These are phyloP conservation scores for Betula pendula DNA, from an alignment of 306 rosid genomes.

Conservation along the genomic window DNA sequence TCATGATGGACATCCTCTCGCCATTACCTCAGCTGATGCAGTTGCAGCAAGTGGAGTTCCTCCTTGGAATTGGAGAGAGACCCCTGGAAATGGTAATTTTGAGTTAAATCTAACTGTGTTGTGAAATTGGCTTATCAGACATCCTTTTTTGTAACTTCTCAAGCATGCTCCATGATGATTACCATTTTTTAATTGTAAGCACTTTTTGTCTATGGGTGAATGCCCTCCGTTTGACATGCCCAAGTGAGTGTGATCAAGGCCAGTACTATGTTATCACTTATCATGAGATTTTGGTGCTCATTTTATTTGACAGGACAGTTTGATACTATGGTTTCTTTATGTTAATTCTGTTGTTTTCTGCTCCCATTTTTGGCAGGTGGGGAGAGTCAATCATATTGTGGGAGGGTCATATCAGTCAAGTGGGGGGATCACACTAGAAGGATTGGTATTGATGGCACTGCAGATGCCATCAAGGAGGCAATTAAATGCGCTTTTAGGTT, in stretches of 20 bases:
- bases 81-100: constrained; percentile 80
- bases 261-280: neutral
- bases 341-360: constrained; percentile 19
- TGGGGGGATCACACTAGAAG: constrained; percentile 93
- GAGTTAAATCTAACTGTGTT: neutral
- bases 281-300: neutral
- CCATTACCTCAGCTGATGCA: constrained; percentile 86
- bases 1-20: constrained; percentile 94
- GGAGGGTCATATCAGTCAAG: constrained; percentile 90
- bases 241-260: neutral
- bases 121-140: neutral
- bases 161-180: neutral
- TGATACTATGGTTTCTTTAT: neutral
- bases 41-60: constrained; percentile 85
- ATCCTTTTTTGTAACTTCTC: neutral
- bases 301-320: neutral
- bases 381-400: constrained; percentile 75
- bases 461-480: constrained; percentile 94
- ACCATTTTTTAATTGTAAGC: neutral
- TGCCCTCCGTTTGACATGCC: neutral
- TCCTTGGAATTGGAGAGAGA: constrained; percentile 99
- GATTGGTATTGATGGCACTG: constrained; percentile 83
- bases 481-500: constrained; percentile 83
- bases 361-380: constrained; percentile 52
- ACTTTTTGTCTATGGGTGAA: neutral